Evolutionary conservation across 169 alveolate genomes (phyloP).

Genomic region (Perkinsus marinus): DNA sequence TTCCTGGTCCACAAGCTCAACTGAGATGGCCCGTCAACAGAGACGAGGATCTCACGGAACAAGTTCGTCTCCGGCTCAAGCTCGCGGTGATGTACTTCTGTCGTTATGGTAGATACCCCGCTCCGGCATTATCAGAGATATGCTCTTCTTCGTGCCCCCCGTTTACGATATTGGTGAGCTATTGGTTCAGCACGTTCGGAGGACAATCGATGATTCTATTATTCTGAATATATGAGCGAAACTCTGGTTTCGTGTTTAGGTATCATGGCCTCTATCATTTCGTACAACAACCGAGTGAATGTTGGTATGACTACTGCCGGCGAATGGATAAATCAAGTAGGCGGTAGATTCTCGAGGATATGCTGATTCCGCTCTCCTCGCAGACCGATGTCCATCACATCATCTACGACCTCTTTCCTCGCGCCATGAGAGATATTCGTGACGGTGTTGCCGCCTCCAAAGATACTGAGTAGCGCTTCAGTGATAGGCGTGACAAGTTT

Average conservation of each 20-base stretch:
- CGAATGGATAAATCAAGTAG: background rate
- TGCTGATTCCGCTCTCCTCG: background rate
- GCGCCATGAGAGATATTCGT: background rate
- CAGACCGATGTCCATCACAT: background rate
- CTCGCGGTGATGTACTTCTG: background rate
- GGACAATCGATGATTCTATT: too few species aligned
- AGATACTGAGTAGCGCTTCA: background rate
- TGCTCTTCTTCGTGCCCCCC: background rate
- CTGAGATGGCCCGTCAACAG: background rate
- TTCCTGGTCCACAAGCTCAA: background rate
- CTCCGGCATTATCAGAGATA: background rate
- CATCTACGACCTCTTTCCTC: background rate
- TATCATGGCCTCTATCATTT: background rate
- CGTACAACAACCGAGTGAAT: background rate
- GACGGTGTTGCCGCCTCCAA: background rate
- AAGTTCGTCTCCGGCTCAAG: background rate
- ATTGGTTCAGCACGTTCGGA: too few species aligned
- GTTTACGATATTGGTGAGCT: background rate
- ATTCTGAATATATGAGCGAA: too few species aligned
- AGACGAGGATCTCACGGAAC: background rate
- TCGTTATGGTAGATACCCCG: background rate
- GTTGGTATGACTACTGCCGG: background rate
- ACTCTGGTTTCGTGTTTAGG: background rate
- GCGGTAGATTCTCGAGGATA: background rate
- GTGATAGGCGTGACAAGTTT: too few species aligned